These are phyloP conservation scores for Aspergillus felis DNA, from an alignment of 2,329 filamentous ascomycete genomes.

Conservation along the genomic window DNA sequence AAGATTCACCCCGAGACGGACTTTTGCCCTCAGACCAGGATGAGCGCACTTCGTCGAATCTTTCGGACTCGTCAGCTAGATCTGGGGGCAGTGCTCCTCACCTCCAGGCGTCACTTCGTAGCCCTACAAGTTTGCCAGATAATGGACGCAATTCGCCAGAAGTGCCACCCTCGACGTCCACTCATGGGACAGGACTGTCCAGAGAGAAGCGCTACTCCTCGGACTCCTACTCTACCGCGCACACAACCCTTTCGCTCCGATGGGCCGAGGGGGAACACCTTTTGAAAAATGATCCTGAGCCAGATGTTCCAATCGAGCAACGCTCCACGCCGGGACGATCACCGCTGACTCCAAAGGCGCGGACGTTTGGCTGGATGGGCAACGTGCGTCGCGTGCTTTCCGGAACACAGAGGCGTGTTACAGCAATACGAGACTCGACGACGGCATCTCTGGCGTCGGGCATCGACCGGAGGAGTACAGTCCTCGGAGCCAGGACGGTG, in stretches of 20 bases:
- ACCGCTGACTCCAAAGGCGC: conserved; percentile 33
- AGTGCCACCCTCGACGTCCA: conserved; percentile 17
- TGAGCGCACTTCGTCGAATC: conserved; percentile 53
- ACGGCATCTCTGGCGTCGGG: conserved; percentile 23
- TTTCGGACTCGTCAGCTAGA: conserved; percentile 48
- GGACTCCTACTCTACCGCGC: conserved; percentile 51
- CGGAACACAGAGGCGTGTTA: conserved; percentile 30
- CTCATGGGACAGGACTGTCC: conserved; percentile 18
- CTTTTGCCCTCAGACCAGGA: conserved; percentile 48
- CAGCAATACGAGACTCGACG: conserved; percentile 12
- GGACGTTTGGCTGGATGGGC: conserved; percentile 64
- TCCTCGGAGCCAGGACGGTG: conserved; percentile 13
- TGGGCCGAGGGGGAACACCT: conserved; percentile 52
- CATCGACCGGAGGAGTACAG: conserved; percentile 23
- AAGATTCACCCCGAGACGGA: conserved; percentile 19
- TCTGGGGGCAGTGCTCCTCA: conserved; percentile 16
- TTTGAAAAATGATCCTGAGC: conserved; percentile 41
- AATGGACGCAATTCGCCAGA: conserved; percentile 25
- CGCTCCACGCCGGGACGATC: conserved; percentile 18
- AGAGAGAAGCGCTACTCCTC: conserved; percentile 39
- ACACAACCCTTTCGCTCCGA: conserved; percentile 46
- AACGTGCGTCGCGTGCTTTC: conserved; percentile 63
- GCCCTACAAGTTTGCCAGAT: conserved; percentile 19
- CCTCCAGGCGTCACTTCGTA: conserved; percentile 15
- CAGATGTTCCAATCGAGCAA: conserved; percentile 22